Evolutionary conservation across 1,284 basidiomycete genomes (phyloP), one percentile per base, ranked within the genome.

Genomic region (Anthracocystis walkeri): DNA sequence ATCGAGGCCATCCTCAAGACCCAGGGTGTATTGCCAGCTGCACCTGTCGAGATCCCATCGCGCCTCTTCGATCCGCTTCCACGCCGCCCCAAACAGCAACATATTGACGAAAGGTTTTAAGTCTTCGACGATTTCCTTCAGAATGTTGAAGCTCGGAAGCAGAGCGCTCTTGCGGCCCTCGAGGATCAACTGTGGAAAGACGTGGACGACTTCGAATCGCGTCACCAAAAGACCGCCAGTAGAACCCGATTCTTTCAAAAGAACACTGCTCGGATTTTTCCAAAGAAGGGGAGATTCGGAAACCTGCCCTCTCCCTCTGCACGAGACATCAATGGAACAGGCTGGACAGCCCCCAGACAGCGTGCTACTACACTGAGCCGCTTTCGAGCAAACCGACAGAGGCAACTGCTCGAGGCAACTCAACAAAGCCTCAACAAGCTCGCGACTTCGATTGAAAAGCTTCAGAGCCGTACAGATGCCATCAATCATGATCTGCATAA

Each of bases 1-100:
- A 25, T 56, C 31, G 31, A 33, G 21, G 27, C 20, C 20, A 23
- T 56, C 11, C 20, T 56, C 11, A 33, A 35, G 6, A 7, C 21
- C 23, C 29, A 45, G n/a, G 5, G 27, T 20, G 20, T 12, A 21
- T 6, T 20, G 42, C 21, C 42, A 5, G 38, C 10, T 20, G n/a
- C 5, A 14, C 20, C 31, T 12, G 4, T 35, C 54, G 42, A 45
- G 16, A 5, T 40, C 12, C 20, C 12, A 14, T 45, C 62, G 23
- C 62, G 55, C 16, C 42, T 64, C 23, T 40, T 64, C 29, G 20
- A 48, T 11, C 62, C 62, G 14, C 62, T 48, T n/a, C 62, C 62
- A 12, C 62, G 54, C 41, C 58, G 58, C 7, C 14, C 27, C 23
- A 33, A 35, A 20, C 49, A 50, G 2, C 21, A n/a, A 10, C n/a